Evolutionary conservation across 2,329 filamentous ascomycete genomes (phyloP).

Genomic region (Mycosphaerelloides madeirae): DNA sequence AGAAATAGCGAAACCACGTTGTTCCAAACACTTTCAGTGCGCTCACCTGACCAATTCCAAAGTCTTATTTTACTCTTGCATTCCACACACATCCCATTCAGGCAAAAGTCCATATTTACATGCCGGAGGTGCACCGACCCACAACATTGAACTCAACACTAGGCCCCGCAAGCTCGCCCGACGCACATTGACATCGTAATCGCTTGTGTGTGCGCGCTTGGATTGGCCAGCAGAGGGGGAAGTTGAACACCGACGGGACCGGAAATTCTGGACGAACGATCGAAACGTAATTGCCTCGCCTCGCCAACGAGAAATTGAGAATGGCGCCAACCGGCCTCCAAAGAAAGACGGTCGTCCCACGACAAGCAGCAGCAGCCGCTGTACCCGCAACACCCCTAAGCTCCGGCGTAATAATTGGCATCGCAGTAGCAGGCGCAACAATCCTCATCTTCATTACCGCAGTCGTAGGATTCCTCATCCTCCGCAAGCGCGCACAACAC

Average conservation of each 20-base stretch:
- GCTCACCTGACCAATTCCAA: neutral
- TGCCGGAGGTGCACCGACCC: slow-evolving; percentile 26
- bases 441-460: slow-evolving; percentile 20
- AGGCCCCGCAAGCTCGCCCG: neutral
- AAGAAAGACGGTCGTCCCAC: slow-evolving; percentile 3
- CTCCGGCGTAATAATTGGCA: slow-evolving; percentile 21
- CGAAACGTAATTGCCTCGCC: neutral
- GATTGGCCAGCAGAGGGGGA: neutral
- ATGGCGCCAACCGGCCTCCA: neutral
- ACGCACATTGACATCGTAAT: neutral
- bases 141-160: slow-evolving; percentile 20
- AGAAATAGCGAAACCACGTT: no score
- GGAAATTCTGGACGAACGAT: neutral
- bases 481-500: slow-evolving; percentile 20
- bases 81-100: slow-evolving; percentile 34
- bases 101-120: slow-evolving; percentile 29
- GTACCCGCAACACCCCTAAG: slow-evolving; percentile 6
- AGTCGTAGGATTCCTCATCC: slow-evolving; percentile 21
- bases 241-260: neutral
- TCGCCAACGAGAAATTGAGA: neutral
- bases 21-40: no score
- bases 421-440: slow-evolving; percentile 25
- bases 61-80: slow-evolving; percentile 21
- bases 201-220: neutral
- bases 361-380: slow-evolving; percentile 11